Conservation (phyloP, 441 rosid genomes). For the Pelargonium myrrhifolium region DNA sequence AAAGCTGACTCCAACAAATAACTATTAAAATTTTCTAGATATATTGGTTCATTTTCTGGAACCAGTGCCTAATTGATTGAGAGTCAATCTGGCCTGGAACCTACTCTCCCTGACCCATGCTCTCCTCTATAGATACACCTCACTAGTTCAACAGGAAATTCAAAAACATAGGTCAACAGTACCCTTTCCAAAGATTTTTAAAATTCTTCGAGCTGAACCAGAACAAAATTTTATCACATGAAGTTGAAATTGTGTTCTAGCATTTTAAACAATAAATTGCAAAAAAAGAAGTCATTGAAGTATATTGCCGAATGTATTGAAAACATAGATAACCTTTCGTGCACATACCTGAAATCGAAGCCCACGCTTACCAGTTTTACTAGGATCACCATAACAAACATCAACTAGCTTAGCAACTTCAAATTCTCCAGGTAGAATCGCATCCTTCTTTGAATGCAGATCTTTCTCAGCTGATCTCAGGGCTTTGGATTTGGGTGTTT, state of each 20-base stretch:
- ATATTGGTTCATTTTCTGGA: not conserved
- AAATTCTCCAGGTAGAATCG: slow-evolving; percentile 30
- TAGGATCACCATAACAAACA: slow-evolving; percentile 49
- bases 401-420: slow-evolving; percentile 46
- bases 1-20: too few species aligned
- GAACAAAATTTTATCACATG: not conserved
- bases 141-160: not conserved
- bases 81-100: not conserved
- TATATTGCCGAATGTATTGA: not conserved
- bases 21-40: too few species aligned
- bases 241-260: not conserved
- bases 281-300: not conserved
- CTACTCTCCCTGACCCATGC: not conserved
- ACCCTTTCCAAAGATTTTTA: not conserved
- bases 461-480: slow-evolving; percentile 3
- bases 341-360: slow-evolving; percentile 43
- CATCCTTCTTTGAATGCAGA: slow-evolving; percentile 19
- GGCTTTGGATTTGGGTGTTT: not conserved
- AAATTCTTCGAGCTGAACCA: not conserved
- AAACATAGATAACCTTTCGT: not conserved
- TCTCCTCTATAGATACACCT: not conserved
- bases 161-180: not conserved
- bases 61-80: not conserved
- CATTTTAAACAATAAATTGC: not conserved
- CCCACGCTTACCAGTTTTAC: slow-evolving; percentile 25